phyloP scores from a whole-genome alignment of 2,329 filamentous ascomycete species.

The Neonectria punicea region DNA sequence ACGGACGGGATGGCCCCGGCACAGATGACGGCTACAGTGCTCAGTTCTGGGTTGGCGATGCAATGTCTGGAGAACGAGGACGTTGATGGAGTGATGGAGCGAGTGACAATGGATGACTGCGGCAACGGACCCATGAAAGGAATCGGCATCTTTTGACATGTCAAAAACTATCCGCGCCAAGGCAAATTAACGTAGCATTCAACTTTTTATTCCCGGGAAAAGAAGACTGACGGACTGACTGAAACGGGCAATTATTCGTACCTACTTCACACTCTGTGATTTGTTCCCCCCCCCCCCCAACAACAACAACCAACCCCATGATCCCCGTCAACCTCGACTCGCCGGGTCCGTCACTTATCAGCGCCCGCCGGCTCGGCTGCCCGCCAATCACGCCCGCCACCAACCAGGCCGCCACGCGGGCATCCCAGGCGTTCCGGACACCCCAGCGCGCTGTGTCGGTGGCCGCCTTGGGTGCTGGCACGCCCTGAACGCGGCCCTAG shows the following conservation, averaged over 20 bases:
- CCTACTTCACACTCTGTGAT: too few species aligned
- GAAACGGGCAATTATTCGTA: not conserved
- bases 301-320: not conserved
- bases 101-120: not conserved
- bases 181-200: not conserved
- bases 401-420: slow-evolving; percentile 29
- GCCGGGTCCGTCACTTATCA: slow-evolving; percentile 32
- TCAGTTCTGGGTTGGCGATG: not conserved
- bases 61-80: not conserved
- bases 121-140: not conserved
- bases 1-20: not conserved
- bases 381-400: slow-evolving; percentile 30
- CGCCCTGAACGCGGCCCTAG: slow-evolving; percentile 15
- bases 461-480: not conserved
- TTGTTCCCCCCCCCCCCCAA: not conserved
- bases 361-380: slow-evolving; percentile 31
- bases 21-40: not conserved
- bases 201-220: not conserved
- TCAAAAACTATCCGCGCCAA: not conserved
- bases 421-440: slow-evolving; percentile 16
- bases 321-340: slow-evolving; percentile 12
- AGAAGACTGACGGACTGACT: not conserved
- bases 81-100: not conserved
- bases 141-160: not conserved
- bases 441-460: slow-evolving; percentile 14